Percentiles rank a stretch among this genome's conserved stretches.
Conservation (phyloP, 2,329 filamentous ascomycete genomes). For the Septoria linicola region DNA sequence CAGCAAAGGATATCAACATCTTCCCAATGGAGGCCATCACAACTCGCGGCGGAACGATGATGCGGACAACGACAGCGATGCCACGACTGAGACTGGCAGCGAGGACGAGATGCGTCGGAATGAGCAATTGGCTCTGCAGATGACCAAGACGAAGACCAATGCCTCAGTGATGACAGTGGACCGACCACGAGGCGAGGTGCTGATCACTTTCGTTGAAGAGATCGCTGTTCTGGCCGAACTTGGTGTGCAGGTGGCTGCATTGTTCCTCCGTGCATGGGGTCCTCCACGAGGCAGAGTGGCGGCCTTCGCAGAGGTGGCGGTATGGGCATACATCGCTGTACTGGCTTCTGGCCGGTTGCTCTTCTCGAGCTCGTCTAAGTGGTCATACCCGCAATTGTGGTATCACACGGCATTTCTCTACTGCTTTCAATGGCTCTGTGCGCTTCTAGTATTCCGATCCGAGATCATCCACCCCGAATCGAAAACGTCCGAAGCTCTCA, state of each 20-base stretch:
- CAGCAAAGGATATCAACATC: conserved; percentile 52
- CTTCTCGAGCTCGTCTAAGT: conserved; percentile 58
- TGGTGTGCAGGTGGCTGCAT: conserved; percentile 63
- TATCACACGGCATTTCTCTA: conserved; percentile 90
- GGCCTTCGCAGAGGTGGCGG: conserved; percentile 65
- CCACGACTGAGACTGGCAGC: conserved; percentile 26
- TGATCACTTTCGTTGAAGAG: conserved; percentile 71
- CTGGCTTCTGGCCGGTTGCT: conserved; percentile 71
- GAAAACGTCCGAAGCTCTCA: conserved; percentile 60
- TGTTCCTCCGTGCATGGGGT: conserved; percentile 62
- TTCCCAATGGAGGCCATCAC: conserved; percentile 24
- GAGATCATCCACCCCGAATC: conserved; percentile 75
- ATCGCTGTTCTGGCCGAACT: conserved; percentile 71
- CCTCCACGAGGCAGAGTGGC: conserved; percentile 52
- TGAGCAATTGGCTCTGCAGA: conserved; percentile 55
- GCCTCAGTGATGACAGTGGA: conserved; percentile 65
- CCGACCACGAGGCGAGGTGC: conserved; percentile 69
- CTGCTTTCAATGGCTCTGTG: conserved; percentile 75
- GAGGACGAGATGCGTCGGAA: conserved; percentile 60
- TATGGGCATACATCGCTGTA: conserved; percentile 78
- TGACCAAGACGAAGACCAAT: conserved; percentile 53
- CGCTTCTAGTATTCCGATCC: conserved; percentile 77
- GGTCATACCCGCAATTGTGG: conserved; percentile 76
- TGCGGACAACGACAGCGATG: conserved; percentile 38
- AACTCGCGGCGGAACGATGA: conserved; percentile 35